Conservation (phyloP, 306 rosid species). For the Gastrolobium bilobum region DNA sequence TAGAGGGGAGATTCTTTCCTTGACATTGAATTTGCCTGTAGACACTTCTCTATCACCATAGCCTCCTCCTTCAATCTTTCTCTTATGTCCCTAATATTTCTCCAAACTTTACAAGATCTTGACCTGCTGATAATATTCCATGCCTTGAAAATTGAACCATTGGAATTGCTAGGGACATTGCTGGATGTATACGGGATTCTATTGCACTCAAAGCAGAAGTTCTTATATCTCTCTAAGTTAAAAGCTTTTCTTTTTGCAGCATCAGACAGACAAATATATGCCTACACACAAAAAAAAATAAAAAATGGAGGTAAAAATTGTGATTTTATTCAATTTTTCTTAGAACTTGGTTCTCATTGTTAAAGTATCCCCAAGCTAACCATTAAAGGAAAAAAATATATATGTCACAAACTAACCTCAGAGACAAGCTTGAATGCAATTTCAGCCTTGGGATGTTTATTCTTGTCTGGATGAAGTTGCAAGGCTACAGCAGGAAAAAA, state of each 20-base stretch:
- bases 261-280: slow-evolving; percentile 75
- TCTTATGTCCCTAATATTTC: slow-evolving; percentile 65
- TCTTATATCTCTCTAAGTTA: slow-evolving; percentile 66
- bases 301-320: not conserved
- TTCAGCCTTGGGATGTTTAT: slow-evolving; percentile 88
- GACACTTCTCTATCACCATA: slow-evolving; percentile 83
- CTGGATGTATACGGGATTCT: slow-evolving; percentile 57
- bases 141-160: slow-evolving; percentile 49
- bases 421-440: slow-evolving; percentile 90
- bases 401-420: slow-evolving; percentile 67
- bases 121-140: slow-evolving; percentile 52
- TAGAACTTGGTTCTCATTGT: not conserved
- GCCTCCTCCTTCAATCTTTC: slow-evolving; percentile 82
- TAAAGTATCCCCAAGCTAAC: not conserved
- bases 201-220: slow-evolving; percentile 82
- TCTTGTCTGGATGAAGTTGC: slow-evolving; percentile 97
- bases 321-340: not conserved
- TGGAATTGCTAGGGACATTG: slow-evolving; percentile 50
- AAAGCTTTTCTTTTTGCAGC: slow-evolving; percentile 71
- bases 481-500: slow-evolving; percentile 65
- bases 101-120: slow-evolving; percentile 56
- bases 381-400: not conserved
- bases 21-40: slow-evolving; percentile 60
- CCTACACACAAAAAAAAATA: slow-evolving; percentile 56
- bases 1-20: slow-evolving; percentile 60